phyloP scores from a whole-genome alignment of 306 rosid genomes.

The Abrus precatorius region DNA sequence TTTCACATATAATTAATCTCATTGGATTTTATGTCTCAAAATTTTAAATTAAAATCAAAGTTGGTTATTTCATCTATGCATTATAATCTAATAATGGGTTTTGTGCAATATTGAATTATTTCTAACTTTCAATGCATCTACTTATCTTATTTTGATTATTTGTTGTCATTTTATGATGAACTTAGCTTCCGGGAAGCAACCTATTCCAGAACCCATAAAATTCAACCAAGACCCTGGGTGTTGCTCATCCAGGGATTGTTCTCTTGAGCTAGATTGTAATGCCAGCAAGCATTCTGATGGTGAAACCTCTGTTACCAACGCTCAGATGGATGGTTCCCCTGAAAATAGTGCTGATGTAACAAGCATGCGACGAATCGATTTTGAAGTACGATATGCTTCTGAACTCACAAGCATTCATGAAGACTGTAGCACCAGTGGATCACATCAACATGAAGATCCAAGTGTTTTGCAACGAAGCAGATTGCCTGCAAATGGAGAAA shows the following conservation, averaged over 20 bases:
- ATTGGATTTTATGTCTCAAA: constrained; percentile 15
- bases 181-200: constrained; percentile 63
- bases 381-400: constrained; percentile 74
- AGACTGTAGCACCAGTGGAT: constrained; percentile 97
- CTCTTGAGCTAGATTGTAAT: constrained; percentile 70
- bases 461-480: constrained; percentile 69
- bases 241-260: constrained; percentile 71
- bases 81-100: constrained; percentile 12
- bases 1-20: constrained; percentile 31
- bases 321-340: constrained; percentile 72
- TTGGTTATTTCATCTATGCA: background rate
- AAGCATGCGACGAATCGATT: constrained; percentile 69
- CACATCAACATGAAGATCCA: constrained; percentile 66
- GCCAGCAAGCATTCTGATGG: constrained; percentile 82
- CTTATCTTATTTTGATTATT: constrained; percentile 42
- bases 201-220: constrained; percentile 61
- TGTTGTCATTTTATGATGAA: constrained; percentile 46
- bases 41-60: constrained; percentile 15
- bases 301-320: constrained; percentile 77
- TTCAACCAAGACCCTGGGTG: constrained; percentile 60
- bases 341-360: constrained; percentile 79
- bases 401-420: constrained; percentile 72
- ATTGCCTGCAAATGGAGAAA: constrained; percentile 69
- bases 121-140: constrained; percentile 20
- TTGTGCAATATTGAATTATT: constrained; percentile 34